Conservation (phyloP, 495 filamentous ascomycete genomes). For the Ascodesmis nigricans region DNA sequence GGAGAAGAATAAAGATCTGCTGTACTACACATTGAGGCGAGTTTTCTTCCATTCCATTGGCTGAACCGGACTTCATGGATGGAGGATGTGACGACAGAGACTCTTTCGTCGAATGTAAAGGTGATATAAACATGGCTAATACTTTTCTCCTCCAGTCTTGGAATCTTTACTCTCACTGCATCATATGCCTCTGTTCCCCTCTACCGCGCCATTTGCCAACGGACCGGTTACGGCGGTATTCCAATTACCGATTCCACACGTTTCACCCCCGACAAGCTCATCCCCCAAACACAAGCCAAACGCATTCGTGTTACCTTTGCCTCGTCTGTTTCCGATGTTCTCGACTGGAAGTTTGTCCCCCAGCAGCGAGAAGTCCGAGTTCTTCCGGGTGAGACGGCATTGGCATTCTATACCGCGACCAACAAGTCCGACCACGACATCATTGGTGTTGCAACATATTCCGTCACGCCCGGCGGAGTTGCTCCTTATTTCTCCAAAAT, state of each 20-base stretch:
- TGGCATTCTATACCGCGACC: constrained; percentile 94
- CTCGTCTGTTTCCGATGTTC: constrained; percentile 75
- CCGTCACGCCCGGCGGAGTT: constrained; percentile 84
- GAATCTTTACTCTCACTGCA: constrained; percentile 64
- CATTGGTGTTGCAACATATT: constrained; percentile 94
- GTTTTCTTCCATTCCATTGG: not conserved
- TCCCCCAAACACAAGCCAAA: constrained; percentile 55
- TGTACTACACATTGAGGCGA: constrained; percentile 26
- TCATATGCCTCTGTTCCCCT: constrained; percentile 91
- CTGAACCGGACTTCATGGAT: too few species aligned
- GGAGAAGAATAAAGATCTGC: constrained; percentile 35
- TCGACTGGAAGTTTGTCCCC: constrained; percentile 93
- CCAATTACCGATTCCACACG: constrained; percentile 66
- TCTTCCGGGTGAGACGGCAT: constrained; percentile 81
- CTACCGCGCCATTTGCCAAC: constrained; percentile 83
- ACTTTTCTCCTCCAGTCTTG: constrained; percentile 6
- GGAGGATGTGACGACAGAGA: too few species aligned
- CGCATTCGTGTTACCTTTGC: constrained; percentile 93
- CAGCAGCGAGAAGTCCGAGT: constrained; percentile 95
- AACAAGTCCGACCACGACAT: constrained; percentile 78
- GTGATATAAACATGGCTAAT: not conserved
- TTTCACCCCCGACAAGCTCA: constrained; percentile 35
- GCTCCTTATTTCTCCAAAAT: constrained; percentile 99
- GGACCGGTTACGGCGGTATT: constrained; percentile 86
- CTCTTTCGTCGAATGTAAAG: too few species aligned